Base-by-base conservation (phyloP, 2,329 filamentous ascomycete species). In the Metarhizium guizhouense region DNA sequence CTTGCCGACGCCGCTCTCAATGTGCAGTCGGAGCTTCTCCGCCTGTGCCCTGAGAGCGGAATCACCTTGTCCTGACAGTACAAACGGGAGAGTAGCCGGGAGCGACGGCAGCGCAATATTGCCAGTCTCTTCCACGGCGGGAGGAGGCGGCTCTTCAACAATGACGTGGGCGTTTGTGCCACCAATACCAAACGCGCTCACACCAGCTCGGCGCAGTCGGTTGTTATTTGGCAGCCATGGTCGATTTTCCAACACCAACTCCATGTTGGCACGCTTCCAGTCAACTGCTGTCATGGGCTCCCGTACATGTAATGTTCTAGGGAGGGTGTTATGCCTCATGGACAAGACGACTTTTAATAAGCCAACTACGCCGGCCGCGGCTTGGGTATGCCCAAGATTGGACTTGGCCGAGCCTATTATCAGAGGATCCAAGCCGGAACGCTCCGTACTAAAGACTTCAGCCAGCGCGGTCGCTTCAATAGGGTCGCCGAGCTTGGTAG, bases 331-430 rank as follows among this genome's bases (percentile, higher is more conserved):
- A 18, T 58, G 30, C 20, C 54, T 13, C 43, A 61, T 43, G 7
- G 55, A 38, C 30, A 61, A 30, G 20, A 73, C 72, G 0, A 84
- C 79, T 67, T 87, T 87, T 61, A 81, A 70, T 6, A 87, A 69
- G 34, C 75, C 79, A 42, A 75, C 83, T 50, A 76, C 72, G 50
- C 83, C 83, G 2, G 82, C 83, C 8, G 81, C 81, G 2, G 81
- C 80, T 62, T 85, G 81, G 36, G 80, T 77, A 64, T 87, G 84
- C 1, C 84, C 84, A 2, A 86, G 68, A 51, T 86, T 86, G 2
- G 82, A 77, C 64, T 88, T 88, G 18, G 83, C 76, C 0, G 83
- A 76, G 6, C 84, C 84, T 1, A 87, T 70, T 53, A 25, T 53
- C 16, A 55, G 14, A 13, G 43, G 43, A 2, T 25, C n/a, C 16